Percentiles rank a stretch among this genome's conserved stretches.
Conservation (phyloP, 202 grass and related monocot genomes). For the Cymbopogon flexuosus region DNA sequence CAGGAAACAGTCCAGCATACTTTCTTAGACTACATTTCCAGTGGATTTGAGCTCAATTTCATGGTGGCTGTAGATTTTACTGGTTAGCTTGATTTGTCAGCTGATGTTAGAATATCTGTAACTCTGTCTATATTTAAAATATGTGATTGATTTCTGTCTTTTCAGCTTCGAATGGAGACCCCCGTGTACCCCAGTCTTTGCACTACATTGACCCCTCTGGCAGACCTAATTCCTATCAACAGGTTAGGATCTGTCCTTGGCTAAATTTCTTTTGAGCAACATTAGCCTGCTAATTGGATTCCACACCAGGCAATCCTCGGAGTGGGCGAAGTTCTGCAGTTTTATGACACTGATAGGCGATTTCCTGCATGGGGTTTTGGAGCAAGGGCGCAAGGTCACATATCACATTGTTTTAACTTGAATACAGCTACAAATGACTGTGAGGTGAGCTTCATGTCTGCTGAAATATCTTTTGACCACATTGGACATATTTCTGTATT, state of each 20-base stretch:
- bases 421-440: conserved; percentile 57
- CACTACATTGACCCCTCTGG: conserved; percentile 92
- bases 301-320: conserved; percentile 68
- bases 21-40: conserved; percentile 98
- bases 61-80: conserved; percentile 98
- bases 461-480: not conserved
- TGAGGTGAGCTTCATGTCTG: conserved; percentile 54
- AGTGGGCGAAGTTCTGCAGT: conserved; percentile 84
- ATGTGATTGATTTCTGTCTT: not conserved
- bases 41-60: conserved; percentile 94
- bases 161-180: conserved; percentile 93
- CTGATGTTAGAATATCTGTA: not conserved
- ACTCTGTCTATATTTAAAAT: not conserved
- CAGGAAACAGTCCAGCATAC: conserved; percentile 77
- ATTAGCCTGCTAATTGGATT: conserved; percentile 3
- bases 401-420: conserved; percentile 95
- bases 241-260: conserved; percentile 41
- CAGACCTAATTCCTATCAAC: conserved; percentile 88
- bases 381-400: conserved; percentile 43
- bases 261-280: conserved; percentile 8
- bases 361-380: conserved; percentile 98
- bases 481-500: not conserved
- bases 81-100: conserved; percentile 40
- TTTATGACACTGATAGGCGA: conserved; percentile 80
- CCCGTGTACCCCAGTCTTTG: conserved; percentile 65